Percentiles rank a stretch among this genome's conserved stretches.
Evolutionary conservation across 768 basidiomycete genomes (phyloP).

Genomic region (Mycena crocata): DNA sequence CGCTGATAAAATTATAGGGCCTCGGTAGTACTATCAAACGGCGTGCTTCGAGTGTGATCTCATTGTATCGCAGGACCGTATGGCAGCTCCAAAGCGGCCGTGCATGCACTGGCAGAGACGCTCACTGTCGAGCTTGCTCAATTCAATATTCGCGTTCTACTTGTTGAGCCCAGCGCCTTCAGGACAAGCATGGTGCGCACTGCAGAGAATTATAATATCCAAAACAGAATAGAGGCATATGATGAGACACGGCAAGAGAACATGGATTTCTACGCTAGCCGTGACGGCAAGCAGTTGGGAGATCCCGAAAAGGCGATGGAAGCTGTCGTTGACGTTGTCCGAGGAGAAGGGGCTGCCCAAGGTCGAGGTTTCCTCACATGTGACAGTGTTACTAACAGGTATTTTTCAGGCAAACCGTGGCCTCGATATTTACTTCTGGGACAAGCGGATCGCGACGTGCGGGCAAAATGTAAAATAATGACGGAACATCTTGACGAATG

Average conservation of each 20-base stretch:
- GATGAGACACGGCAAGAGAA: slow-evolving; percentile 55
- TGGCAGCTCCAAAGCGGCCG: slow-evolving; percentile 69
- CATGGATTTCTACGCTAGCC: background rate
- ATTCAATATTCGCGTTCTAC: slow-evolving; percentile 65
- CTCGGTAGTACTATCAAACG: slow-evolving; percentile 42
- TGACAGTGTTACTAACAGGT: no score
- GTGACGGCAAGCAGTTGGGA: slow-evolving; percentile 41
- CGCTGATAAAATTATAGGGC: slow-evolving; percentile 39
- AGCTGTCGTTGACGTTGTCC: slow-evolving; percentile 56
- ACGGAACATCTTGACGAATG: slow-evolving; percentile 63
- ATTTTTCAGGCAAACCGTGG: no score
- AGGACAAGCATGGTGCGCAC: slow-evolving; percentile 64
- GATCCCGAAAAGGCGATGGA: slow-evolving; percentile 72
- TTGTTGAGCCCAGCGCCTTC: slow-evolving; percentile 71
- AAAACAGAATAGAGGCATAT: slow-evolving; percentile 62
- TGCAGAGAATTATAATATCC: slow-evolving; percentile 50
- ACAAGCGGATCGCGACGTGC: slow-evolving; percentile 65
- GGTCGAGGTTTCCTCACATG: no score
- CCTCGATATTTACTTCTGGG: slow-evolving; percentile 63
- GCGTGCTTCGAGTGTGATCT: background rate
- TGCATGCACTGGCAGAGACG: slow-evolving; percentile 69
- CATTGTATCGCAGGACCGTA: slow-evolving; percentile 51
- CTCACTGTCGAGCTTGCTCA: slow-evolving; percentile 64
- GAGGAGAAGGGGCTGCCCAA: slow-evolving; percentile 63
- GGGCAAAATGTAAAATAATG: slow-evolving; percentile 58